Conservation (phyloP, 2,329 filamentous ascomycete genomes). For the Sclerotiophoma versabilis region DNA sequence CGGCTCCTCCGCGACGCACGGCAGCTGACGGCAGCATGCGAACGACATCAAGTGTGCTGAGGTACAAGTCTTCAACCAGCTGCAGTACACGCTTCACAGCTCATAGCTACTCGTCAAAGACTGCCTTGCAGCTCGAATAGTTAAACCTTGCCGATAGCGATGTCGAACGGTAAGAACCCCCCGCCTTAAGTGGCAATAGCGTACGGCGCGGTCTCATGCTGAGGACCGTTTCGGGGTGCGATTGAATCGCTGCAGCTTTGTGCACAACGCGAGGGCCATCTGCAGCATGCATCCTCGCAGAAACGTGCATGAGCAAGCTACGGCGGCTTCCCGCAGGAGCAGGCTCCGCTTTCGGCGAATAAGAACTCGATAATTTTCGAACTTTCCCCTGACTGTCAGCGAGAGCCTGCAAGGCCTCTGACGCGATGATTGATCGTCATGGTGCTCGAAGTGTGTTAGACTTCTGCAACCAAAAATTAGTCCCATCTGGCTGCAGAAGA, state of each 20-base stretch:
- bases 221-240: slow-evolving; percentile 28
- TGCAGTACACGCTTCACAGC: background rate
- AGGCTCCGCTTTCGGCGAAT: slow-evolving; percentile 29
- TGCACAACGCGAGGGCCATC: slow-evolving; percentile 34
- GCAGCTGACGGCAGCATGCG: slow-evolving; percentile 9
- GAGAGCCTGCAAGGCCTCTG: slow-evolving; percentile 15
- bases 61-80: background rate
- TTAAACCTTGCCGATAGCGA: slow-evolving; percentile 4
- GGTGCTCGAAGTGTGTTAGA: slow-evolving; percentile 7
- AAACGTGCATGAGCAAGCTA: slow-evolving; percentile 37
- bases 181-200: slow-evolving; percentile 35
- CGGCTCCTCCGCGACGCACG: background rate
- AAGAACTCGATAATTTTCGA: slow-evolving; percentile 20
- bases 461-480: background rate
- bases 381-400: slow-evolving; percentile 25
- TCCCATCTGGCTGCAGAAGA: slow-evolving; percentile 4
- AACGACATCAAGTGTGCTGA: background rate
- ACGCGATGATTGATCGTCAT: slow-evolving; percentile 24
- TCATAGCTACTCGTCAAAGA: background rate
- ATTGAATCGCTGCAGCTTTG: slow-evolving; percentile 38
- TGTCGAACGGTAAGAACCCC: slow-evolving; percentile 17
- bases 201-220: slow-evolving; percentile 25
- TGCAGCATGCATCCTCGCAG: slow-evolving; percentile 38
- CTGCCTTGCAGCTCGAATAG: slow-evolving; percentile 4
- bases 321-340: slow-evolving; percentile 27